phyloP scores from a whole-genome alignment of 108 stramenopile genomes.

The Chaetoceros muelleri region DNA sequence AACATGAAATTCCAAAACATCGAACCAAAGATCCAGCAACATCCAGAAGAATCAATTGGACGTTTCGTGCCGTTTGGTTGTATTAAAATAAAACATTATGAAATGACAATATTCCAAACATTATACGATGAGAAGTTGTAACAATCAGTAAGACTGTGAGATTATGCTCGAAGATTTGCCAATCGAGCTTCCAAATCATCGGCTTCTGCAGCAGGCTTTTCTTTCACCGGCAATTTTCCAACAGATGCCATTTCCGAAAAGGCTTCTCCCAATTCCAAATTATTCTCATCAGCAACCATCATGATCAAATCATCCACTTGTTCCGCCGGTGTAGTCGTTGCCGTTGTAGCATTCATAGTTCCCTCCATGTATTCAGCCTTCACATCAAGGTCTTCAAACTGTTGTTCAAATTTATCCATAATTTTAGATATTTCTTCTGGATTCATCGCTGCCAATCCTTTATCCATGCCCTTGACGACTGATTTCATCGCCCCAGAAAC shows the following conservation, averaged over 20 bases:
- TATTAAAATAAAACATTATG: too few species aligned
- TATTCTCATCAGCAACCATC: constrained; percentile 89
- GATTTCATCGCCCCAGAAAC: constrained; percentile 86
- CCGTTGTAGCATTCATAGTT: constrained; percentile 93
- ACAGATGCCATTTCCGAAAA: constrained; percentile 72
- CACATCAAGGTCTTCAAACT: constrained; percentile 99
- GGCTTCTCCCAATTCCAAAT: constrained; percentile 70
- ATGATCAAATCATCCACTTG: constrained; percentile 90
- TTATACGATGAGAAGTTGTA: too few species aligned
- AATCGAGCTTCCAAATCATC: constrained; percentile 77
- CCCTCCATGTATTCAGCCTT: constrained; percentile 91
- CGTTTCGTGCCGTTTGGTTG: constrained; percentile 27
- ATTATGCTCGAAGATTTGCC: constrained; percentile 65
- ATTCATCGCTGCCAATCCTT: constrained; percentile 85
- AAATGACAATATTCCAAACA: too few species aligned
- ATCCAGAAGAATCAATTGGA: constrained; percentile 31
- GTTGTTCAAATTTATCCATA: constrained; percentile 96
- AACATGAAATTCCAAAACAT: constrained; percentile 34
- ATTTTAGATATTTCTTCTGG: constrained; percentile 81
- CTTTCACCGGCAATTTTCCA: constrained; percentile 36
- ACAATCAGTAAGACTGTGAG: too few species aligned
- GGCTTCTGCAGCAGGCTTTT: constrained; percentile 20
- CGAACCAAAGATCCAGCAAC: constrained; percentile 27
- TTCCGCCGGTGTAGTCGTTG: constrained; percentile 90
- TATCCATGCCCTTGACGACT: constrained; percentile 92